Evolutionary conservation across 768 basidiomycete genomes (phyloP).

Genomic region (Rhizopogon rudus): DNA sequence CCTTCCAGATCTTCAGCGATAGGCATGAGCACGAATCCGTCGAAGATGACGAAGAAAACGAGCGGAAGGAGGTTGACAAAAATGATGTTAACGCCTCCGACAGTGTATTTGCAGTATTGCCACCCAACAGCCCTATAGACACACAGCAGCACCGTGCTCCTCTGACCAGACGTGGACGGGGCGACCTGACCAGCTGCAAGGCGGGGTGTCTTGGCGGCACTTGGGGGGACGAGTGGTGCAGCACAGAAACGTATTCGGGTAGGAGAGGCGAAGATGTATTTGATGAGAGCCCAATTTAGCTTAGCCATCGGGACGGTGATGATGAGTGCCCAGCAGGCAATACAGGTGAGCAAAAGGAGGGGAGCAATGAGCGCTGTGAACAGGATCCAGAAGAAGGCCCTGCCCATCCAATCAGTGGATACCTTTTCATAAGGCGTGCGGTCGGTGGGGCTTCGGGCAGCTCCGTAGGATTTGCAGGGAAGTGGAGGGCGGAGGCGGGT

Average conservation of each 20-base stretch:
- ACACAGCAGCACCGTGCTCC: slow-evolving; percentile 88
- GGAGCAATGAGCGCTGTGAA: slow-evolving; percentile 82
- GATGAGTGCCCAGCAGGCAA: slow-evolving; percentile 93
- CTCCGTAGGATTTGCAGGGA: slow-evolving; percentile 60
- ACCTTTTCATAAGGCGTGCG: slow-evolving; percentile 17
- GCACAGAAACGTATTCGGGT: slow-evolving; percentile 89
- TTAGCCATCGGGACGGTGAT: slow-evolving; percentile 98
- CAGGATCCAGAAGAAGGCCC: slow-evolving; percentile 75
- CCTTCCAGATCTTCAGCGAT: slow-evolving; percentile 58
- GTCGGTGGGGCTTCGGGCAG: slow-evolving; percentile 31
- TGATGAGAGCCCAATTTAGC: slow-evolving; percentile 91
- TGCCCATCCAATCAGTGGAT: slow-evolving; percentile 54
- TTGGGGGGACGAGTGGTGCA: slow-evolving; percentile 53
- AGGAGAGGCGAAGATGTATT: slow-evolving; percentile 74
- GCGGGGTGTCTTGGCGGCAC: slow-evolving; percentile 58
- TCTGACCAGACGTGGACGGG: slow-evolving; percentile 63
- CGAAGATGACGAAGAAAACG: slow-evolving; percentile 95
- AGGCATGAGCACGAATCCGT: slow-evolving; percentile 78
- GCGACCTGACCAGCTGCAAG: slow-evolving; percentile 86
- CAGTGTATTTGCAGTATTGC: slow-evolving; percentile 98
- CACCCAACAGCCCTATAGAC: slow-evolving; percentile 88
- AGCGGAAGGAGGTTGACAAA: slow-evolving; percentile 93
- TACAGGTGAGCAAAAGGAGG: slow-evolving; percentile 79
- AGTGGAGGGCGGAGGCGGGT: slow-evolving; percentile 33
- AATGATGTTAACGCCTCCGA: slow-evolving; percentile 97